Conservation (phyloP, 805 yeast species). For the Yarrowia sp. region DNA sequence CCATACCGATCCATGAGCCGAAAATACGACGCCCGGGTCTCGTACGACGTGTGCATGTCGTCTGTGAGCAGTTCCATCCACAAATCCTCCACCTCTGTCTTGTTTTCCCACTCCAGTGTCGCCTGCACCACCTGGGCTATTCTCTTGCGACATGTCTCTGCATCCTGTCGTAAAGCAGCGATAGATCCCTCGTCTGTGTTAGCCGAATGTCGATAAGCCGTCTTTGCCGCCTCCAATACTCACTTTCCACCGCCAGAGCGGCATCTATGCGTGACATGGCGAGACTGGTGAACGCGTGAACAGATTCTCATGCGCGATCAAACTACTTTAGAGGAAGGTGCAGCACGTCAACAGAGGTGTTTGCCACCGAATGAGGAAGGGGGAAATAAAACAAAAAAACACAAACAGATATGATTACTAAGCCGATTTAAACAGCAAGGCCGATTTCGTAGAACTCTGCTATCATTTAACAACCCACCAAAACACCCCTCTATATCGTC, state of each 20-base stretch:
- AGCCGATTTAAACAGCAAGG: no score
- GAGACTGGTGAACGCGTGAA: constrained; percentile 22
- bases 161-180: constrained; percentile 7
- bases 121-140: constrained; percentile 7
- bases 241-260: constrained; percentile 33
- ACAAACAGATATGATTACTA: no score
- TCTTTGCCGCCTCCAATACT: background rate
- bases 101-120: constrained; percentile 20
- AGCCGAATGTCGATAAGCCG: background rate
- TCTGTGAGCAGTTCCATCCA: constrained; percentile 32
- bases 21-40: background rate
- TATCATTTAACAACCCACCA: no score
- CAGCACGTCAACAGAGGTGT: background rate
- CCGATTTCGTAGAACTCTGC: no score
- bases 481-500: background rate
- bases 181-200: constrained; percentile 31
- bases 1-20: constrained; percentile 14
- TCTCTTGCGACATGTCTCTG: constrained; percentile 9
- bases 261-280: constrained; percentile 38
- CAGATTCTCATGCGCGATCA: constrained; percentile 28
- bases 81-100: constrained; percentile 20
- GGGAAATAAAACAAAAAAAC: no score
- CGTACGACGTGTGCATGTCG: constrained; percentile 10
- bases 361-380: background rate
- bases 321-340: constrained; percentile 7